phyloP scores from a whole-genome alignment of 371 early-diverging fungal genomes.

The Zopfochytrium polystomum region DNA sequence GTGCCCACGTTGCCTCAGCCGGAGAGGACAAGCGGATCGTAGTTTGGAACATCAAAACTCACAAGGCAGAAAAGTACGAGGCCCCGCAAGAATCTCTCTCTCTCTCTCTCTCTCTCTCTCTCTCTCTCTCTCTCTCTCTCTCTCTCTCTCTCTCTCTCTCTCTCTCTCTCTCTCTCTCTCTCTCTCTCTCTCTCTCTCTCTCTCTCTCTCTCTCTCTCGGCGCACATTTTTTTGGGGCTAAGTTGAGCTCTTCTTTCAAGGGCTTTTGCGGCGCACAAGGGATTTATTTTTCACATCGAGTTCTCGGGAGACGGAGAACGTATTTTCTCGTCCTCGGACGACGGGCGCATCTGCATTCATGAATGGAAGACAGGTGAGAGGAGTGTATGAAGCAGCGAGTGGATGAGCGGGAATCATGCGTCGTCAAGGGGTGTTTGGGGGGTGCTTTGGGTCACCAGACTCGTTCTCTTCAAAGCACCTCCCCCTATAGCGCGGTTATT shows the following conservation, averaged over 20 bases:
- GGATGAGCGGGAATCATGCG: background rate
- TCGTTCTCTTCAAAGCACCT: too few species aligned
- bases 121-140: too few species aligned
- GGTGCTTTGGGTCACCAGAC: too few species aligned
- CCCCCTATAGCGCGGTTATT: too few species aligned
- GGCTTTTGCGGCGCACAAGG: constrained; percentile 46
- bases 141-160: background rate
- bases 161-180: background rate
- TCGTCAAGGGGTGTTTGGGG: constrained; percentile 4
- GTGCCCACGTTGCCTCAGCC: constrained; percentile 32
- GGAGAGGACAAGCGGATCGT: constrained; percentile 49
- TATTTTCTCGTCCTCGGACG: constrained; percentile 42
- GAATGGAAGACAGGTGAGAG: constrained; percentile 41
- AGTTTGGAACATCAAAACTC: constrained; percentile 44
- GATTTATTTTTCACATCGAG: constrained; percentile 41
- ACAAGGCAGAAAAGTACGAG: constrained; percentile 42
- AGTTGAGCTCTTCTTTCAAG: constrained; percentile 17
- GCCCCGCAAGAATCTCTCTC: too few species aligned
- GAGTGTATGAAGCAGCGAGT: too few species aligned
- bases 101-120: background rate
- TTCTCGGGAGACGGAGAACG: constrained; percentile 37
- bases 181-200: too few species aligned
- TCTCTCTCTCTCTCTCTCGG: too few species aligned
- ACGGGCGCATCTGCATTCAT: constrained; percentile 46
- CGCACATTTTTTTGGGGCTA: too few species aligned